Conservation (phyloP, 306 rosid species). For the Lagenaria siceraria region DNA sequence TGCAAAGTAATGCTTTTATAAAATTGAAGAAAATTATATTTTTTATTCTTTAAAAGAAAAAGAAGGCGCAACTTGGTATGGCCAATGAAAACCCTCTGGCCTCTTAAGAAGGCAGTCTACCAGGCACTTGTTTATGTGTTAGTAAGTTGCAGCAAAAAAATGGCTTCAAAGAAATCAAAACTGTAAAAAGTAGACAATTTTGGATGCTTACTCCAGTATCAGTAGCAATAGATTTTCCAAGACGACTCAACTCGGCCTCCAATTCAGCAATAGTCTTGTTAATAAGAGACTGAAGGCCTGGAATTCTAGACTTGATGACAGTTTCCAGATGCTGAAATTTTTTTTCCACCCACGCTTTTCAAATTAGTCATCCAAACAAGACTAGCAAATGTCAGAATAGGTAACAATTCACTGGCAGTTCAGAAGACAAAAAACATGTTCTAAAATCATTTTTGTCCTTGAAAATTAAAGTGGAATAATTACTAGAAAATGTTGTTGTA, state of each 20-base stretch:
- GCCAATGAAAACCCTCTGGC: background rate
- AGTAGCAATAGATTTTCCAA: slow-evolving; percentile 30
- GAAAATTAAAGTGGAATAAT: background rate
- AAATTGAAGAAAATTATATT: too few relatives aligned
- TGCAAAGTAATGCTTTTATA: too few relatives aligned
- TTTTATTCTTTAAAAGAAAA: background rate
- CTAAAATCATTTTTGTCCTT: background rate
- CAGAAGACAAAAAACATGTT: background rate
- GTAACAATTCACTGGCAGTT: background rate
- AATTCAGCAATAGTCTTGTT: slow-evolving; percentile 33
- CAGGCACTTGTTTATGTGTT: background rate
- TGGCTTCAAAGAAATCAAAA: background rate
- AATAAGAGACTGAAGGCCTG: slow-evolving; percentile 32
- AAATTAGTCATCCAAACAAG: background rate
- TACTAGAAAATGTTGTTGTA: background rate
- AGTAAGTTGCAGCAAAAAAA: background rate
- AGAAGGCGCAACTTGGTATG: background rate
- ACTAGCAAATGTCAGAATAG: background rate
- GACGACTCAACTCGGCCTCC: slow-evolving; percentile 29
- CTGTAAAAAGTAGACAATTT: background rate
- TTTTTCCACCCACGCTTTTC: background rate
- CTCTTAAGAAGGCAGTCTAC: background rate
- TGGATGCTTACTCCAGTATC: slow-evolving; percentile 31
- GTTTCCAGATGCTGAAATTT: slow-evolving; percentile 28
- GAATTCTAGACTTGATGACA: slow-evolving; percentile 33